Evolutionary conservation across 2,329 filamentous ascomycete species (phyloP).

Genomic region (Talaromyces sp.): DNA sequence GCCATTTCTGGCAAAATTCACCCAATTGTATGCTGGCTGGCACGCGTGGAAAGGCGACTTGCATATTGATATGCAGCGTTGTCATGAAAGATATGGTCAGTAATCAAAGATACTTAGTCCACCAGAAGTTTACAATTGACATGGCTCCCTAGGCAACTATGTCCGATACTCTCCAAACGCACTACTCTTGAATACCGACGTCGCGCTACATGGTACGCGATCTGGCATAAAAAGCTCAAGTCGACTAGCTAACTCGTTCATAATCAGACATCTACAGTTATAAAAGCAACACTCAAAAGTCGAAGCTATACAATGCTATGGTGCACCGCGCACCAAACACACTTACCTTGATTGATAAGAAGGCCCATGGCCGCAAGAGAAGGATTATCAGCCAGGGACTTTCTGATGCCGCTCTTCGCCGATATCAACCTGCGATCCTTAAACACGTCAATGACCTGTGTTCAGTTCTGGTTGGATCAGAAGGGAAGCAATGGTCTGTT

Average conservation of each 20-base stretch:
- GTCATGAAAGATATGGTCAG: constrained; percentile 32
- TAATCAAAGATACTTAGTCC: neutral
- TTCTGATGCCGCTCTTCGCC: constrained; percentile 25
- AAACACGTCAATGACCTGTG: constrained; percentile 17
- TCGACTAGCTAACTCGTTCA: neutral
- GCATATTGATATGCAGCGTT: constrained; percentile 27
- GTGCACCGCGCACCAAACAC: constrained; percentile 31
- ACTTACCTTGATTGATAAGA: constrained; percentile 23
- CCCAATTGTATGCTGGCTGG: constrained; percentile 40
- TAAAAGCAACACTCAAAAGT: constrained; percentile 48
- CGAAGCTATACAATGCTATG: constrained; percentile 49
- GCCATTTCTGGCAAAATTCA: constrained; percentile 60
- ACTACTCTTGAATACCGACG: constrained; percentile 22
- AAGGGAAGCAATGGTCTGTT: constrained; percentile 34
- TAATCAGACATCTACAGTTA: constrained; percentile 44
- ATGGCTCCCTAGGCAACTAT: constrained; percentile 19
- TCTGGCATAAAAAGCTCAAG: neutral
- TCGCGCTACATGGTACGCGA: constrained; percentile 22
- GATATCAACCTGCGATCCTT: constrained; percentile 21
- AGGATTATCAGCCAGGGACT: constrained; percentile 22
- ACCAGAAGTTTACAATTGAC: neutral
- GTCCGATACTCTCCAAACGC: constrained; percentile 28
- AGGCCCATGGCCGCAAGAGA: constrained; percentile 21
- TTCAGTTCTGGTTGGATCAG: neutral
- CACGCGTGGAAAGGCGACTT: constrained; percentile 26